Conservation (phyloP, 179 eudicot genomes). For the Monotropa hypopitys region DNA sequence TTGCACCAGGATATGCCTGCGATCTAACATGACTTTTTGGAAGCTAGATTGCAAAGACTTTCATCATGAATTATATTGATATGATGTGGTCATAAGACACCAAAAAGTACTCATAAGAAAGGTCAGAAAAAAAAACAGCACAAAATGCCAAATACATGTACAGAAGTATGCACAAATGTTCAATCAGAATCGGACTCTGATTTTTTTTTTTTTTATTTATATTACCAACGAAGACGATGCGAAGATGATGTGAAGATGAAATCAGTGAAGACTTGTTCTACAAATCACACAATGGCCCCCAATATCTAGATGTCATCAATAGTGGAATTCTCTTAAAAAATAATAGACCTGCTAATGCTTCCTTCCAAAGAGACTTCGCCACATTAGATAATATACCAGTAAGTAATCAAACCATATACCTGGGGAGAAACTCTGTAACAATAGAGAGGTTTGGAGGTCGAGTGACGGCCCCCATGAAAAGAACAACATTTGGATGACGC, state of each 20-base stretch:
- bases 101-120: not conserved
- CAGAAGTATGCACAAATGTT: not conserved
- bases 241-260: not conserved
- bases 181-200: not conserved
- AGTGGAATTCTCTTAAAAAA: not conserved
- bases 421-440: conserved; percentile 87
- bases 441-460: conserved; percentile 96
- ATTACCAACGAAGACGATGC: not conserved
- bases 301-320: not conserved
- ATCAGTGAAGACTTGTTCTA: not conserved
- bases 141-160: not conserved
- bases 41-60: not conserved
- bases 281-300: not conserved
- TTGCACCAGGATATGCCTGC: not conserved
- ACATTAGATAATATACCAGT: not conserved
- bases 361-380: not conserved
- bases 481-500: conserved; percentile 93
- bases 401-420: conserved; percentile 30
- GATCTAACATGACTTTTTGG: not conserved
- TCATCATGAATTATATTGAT: not conserved
- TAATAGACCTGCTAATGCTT: not conserved
- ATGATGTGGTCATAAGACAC: not conserved
- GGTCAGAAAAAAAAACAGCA: not conserved
- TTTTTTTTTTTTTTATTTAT: not conserved
- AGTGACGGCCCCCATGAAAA: conserved; percentile 99